Evolutionary conservation across 2,329 filamentous ascomycete genomes (phyloP), one percentile per base, ranked within the genome.

Genomic region (Juglanconis sp.): DNA sequence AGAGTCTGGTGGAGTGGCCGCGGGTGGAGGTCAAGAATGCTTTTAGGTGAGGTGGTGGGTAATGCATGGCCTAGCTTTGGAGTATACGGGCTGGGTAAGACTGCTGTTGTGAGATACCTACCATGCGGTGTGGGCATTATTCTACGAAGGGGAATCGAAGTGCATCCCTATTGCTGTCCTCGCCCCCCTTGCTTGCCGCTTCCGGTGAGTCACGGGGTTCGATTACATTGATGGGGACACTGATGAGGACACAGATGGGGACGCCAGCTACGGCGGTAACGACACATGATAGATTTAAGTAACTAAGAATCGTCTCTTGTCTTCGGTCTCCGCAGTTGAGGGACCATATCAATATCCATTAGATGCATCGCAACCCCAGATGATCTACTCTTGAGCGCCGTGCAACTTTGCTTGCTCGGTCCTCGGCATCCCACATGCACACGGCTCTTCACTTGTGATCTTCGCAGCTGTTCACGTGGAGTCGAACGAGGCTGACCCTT

Each of bases 1-100:
- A 88, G 68, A 80, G 87, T 46, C 69, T 85, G 64, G 87, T 85
- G 66, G 86, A 88, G 72, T 88, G 86, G 86, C 85, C 85, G n/a
- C 76, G 84, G 61, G 76, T 77, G 13, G 86, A 88, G 67, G 84
- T 87, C 47, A 85, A 85, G 75, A 75, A 77, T 57, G 84, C 84
- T 15, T 88, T 88, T 67, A 44, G 61, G 40, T 61, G 54, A 49
- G 36, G 36, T 24, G 35, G 11, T 24, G 24, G 24, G 24, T 4
- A 31, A 9, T 47, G 24, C 4, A 47, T 50, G 42, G 57, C 46
- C 31, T 35, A 13, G 48, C 31, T 31, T 46, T 53, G 30, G 55
- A 35, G 47, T 38, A 54, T 34, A 49, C 55, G 57, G 15, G 17
- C 30, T 31, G 31, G 35, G 34, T 40, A 15, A 44, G 11, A 50